Base-by-base conservation (phyloP, 2,329 filamentous ascomycete genomes). In the Aspergillus niger region DNA sequence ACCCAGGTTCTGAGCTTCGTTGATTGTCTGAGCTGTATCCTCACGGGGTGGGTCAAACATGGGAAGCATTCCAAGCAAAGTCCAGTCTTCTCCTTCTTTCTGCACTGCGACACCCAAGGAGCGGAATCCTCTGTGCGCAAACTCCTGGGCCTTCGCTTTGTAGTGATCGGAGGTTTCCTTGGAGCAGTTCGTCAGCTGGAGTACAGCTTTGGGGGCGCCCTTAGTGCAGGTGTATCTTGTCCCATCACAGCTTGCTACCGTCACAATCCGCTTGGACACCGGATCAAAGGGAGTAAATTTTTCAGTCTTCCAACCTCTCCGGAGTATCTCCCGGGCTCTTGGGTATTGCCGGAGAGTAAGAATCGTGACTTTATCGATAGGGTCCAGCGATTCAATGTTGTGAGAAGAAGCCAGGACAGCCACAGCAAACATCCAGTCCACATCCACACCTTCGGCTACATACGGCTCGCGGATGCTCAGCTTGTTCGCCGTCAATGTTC, bases 341-440 rank as follows among this genome's bases (percentile, higher is more conserved):
- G 89, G 89, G 76, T 91, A 91, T 63, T 87, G 83, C 76, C 90
- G 87, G 65, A 92, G 85, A 38, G 88, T 89, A 51, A 91, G 81
- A 63, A 92, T 88, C 59, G 88, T 91, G 68, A 92, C 87, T 78
- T 91, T 92, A 78, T 92, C 89, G 70, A 92, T 92, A 30, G 89
- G 89, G 73, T 92, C 89, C 59, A 92, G 83, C 41, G 88, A 89
- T 78, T 90, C 89, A 76, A 90, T 84, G 76, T 91, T 92, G 80
- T 92, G 89, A 36, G 89, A 91, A 43, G 89, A 91, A 54, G 89
- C 89, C 22, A 92, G 83, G 59, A 88, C 89, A 60, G 89, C 89
- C 63, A 90, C 89, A 57, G 89, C 89, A 86, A 92, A 91, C 88
- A 92, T 91, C 89, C 89, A 92, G 80, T 91, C 89, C 72, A 91